Evolutionary conservation across 371 early-diverging fungal genomes (phyloP), one percentile per base, ranked within the genome.

Genomic region (Catenaria anguillulae): DNA sequence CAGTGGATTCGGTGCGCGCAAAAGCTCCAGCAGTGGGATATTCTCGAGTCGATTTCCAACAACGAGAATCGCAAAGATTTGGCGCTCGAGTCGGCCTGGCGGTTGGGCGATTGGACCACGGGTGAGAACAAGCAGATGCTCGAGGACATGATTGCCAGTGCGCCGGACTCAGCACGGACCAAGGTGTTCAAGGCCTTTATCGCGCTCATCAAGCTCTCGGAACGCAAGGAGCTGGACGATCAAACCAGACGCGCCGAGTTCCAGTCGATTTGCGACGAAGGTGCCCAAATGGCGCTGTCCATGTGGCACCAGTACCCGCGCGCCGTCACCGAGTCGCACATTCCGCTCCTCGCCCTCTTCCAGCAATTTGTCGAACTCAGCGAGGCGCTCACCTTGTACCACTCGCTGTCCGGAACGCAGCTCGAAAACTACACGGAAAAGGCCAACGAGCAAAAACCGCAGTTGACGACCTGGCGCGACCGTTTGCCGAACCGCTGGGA

Each of bases 1-100:
- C 92, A 92, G 66, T 99, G 99, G 86, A 83, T 97, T 29, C 70
- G 73, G 23, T 91, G 93, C 63, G 87, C 97, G 0, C 81, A 93
- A 67, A 83, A 88, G 59, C 73, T 99, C 42, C 98, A 99, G 73
- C 95, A 93, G 68, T 99, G 99, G 99, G 99, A 99, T 64, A 82
- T 97, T 58, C 73, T 97, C 56, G 77, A 83, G 2, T 98, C 98
- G 42, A 78, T 98, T 12, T 89, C 93, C 6, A 88, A 90, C 67
- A 86, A 89, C 60, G 96, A 96, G 45, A 79, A 81, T 36, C 85
- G 91, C 64, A 76, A 83, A 0, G 88, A 91, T 34, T 73, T 97
- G 26, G 70, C 87, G 55, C 71, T 96, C 2, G 94, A 95, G 65
- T 84, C 90, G 55, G 86, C 87, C 15, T 97, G 97, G 94, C 80